A percentile compares a stretch with the other conserved stretches of the same genome.
phyloP scores from a whole-genome alignment of 345 rosid species.

The Salix koriyanagi region DNA sequence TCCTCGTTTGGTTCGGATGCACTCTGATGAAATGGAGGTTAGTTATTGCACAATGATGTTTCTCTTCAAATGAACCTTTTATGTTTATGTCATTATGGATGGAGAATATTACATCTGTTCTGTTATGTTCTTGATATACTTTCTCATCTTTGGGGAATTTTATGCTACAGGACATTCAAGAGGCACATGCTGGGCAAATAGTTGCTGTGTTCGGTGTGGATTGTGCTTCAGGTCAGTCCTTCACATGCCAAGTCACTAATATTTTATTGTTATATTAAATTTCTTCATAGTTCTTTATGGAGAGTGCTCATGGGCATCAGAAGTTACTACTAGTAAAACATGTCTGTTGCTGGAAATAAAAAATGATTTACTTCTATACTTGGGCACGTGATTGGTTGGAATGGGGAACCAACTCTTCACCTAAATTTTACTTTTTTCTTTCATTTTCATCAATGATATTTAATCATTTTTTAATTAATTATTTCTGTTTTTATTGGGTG shows the following conservation, averaged over 20 bases:
- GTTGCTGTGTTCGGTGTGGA: conserved; percentile 99
- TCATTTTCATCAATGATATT: neutral
- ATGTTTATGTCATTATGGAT: neutral
- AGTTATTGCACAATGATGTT: conserved; percentile 10
- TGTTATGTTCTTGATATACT: neutral
- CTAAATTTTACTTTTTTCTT: neutral
- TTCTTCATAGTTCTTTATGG: neutral
- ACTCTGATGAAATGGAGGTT: conserved; percentile 97
- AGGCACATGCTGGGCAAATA: conserved; percentile 97
- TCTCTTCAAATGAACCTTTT: neutral
- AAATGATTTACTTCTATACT: neutral
- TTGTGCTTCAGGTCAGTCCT: conserved; percentile 82
- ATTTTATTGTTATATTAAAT: neutral
- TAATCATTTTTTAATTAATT: neutral
- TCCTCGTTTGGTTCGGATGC: conserved; percentile 95
- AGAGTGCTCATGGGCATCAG: too few relatives aligned
- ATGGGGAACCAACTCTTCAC: neutral
- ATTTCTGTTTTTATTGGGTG: neutral
- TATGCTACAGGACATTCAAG: conserved; percentile 79
- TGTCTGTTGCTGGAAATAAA: neutral
- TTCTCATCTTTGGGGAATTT: conserved; percentile 3
- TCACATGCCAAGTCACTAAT: neutral
- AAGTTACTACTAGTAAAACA: neutral
- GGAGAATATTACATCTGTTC: neutral
- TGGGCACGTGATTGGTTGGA: neutral